Evolutionary conservation across 148 eudicot genomes (phyloP), one percentile per base, ranked within the genome.

Genomic region (Euryodendron excelsum): DNA sequence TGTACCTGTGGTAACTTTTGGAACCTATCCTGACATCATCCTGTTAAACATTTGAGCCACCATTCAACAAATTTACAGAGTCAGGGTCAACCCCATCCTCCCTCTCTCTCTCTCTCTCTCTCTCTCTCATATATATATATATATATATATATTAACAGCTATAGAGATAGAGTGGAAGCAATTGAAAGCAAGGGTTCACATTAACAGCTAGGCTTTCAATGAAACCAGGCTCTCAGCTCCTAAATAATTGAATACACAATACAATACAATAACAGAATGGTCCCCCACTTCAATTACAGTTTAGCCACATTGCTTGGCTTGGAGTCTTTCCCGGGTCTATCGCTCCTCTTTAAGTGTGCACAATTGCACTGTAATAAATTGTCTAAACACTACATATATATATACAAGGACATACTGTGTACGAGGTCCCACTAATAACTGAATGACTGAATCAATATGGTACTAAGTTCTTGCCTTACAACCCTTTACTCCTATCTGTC

Each of bases 161-260:
- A 71, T 62, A n/a, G 76, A 71, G 60, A 60, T 33, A 47, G 66
- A 31, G 47, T 77, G 34, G 75, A 78, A 78, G 80, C 68, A 75
- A 23, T 61, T 23, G 20, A n/a, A 70, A 60, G 75, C 60, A 61
- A 60, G 25, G 56, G 69, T 27, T 28, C 30, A 44, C 68, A 59
- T 64, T 60, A 70, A 78, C 81, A 78, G 76, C 76, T 61, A 21
- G 31, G 69, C 44, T 60, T 70, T 78, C 36, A 68, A 70, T 55
- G 75, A 70, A 28, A 78, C 76, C 60, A 30, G 41, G 72, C 81
- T 59, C 68, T 59, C 53, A 59, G 71, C 37, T 12, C 5, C 59
- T 45, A 33, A 30, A 60, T n/a, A 63, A 55, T 78, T 44, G 21
- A 69, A 31, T 67, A 48, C 28, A 68, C 36, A 53, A 23, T 20